A percentile compares a stretch with the other conserved stretches of the same genome.
Conservation (phyloP, 495 filamentous ascomycete genomes). For the Penicillium pulvis region DNA sequence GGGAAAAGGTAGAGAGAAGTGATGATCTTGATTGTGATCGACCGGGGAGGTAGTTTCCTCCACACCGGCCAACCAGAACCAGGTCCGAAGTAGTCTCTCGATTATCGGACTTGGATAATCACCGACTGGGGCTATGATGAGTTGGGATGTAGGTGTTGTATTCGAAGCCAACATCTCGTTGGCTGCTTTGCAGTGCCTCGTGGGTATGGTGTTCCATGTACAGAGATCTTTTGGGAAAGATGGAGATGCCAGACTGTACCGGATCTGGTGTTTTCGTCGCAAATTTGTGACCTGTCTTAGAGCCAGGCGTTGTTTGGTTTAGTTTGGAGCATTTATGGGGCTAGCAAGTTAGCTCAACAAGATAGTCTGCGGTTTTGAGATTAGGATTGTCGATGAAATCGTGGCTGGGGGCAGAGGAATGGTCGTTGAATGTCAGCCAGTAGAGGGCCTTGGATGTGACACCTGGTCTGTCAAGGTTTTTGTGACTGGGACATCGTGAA, state of each 20-base stretch:
- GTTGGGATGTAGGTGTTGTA: not conserved
- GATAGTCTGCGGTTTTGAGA: not conserved
- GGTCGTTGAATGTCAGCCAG: not conserved
- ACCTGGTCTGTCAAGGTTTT: not conserved
- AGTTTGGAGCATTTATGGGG: not conserved
- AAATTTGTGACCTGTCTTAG: not conserved
- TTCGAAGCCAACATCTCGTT: not conserved
- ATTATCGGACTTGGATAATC: not conserved
- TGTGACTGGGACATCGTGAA: not conserved
- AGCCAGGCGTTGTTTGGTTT: not conserved
- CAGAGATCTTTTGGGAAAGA: not conserved
- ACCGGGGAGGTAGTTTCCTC: not conserved
- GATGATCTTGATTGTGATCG: conserved; percentile 2
- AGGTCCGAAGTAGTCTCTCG: not conserved
- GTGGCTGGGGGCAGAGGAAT: not conserved
- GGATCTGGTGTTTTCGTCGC: not conserved
- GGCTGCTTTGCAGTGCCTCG: not conserved
- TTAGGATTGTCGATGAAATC: not conserved
- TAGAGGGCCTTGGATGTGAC: not conserved
- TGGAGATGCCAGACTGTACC: not conserved
- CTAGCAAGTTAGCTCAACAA: not conserved
- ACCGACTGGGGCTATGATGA: not conserved
- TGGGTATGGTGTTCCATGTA: not conserved
- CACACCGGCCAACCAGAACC: not conserved
- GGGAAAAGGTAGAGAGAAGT: not conserved